Evolutionary conservation across 2,329 filamentous ascomycete genomes (phyloP), one percentile per base, ranked within the genome.

Genomic region (Pseudogymnoascus sp.): DNA sequence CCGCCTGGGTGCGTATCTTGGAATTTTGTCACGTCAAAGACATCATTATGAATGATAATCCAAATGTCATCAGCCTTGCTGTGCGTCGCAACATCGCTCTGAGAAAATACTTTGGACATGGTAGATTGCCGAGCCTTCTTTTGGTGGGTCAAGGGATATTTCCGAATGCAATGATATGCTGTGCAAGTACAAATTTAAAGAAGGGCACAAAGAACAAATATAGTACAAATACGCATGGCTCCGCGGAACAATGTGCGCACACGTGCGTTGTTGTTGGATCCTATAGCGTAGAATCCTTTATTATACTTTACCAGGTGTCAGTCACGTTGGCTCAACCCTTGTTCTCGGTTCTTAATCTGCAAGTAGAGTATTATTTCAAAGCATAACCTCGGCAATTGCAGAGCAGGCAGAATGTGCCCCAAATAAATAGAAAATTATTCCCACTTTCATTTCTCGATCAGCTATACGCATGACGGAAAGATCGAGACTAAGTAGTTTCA

Each of bases 21-120:
- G 75, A 93, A 93, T 73, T 87, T 92, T 70, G 92, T 96, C 71
- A 97, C 75, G 74, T 99, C 93, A 77, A 96, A 97, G 69, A 97
- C 93, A 76, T 97, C 93, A 71, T 93, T 89, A 69, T 97, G 93
- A 69, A 97, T 87, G 68, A 96, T 85, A 72, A 97, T 90, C 85
- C 88, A 97, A 66, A 97, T 82, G 74, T 88, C 88, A 73, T 92
- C 87, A 53, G 88, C 77, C 80, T 95, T 96, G 82, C 91, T 96
- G 78, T 97, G 93, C 77, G 89, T 86, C 74, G 93, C 88, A 67
- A 99, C 93, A 75, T 97, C 93, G 79, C 84, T 84, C 68, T 87
- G 82, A 62, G 88, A 89, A 75, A 96, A 97, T 31, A 85, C 88
- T 79, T 95, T 90, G 60, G 93, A 89, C 95, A 99, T 99, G 26